Evolutionary conservation across 306 rosid genomes (phyloP).

Genomic region (Erythrophleum fordii): DNA sequence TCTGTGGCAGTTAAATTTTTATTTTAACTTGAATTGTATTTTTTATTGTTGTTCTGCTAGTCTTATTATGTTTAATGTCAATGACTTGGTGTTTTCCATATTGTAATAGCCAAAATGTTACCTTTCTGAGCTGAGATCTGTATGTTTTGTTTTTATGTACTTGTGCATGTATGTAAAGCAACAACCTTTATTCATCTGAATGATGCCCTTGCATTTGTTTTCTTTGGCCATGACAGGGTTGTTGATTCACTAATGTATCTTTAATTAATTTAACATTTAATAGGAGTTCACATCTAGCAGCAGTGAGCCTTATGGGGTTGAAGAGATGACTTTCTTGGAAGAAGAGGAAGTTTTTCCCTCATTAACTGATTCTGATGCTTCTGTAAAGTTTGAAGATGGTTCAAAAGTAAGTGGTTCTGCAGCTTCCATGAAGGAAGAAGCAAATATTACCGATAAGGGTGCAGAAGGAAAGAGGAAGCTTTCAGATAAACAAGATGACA

Average conservation of each 20-base stretch:
- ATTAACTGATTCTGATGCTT: slow-evolving; percentile 51
- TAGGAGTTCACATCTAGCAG: slow-evolving; percentile 57
- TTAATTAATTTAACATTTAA: slow-evolving; percentile 38
- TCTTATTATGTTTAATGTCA: slow-evolving; percentile 13
- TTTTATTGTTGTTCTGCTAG: slow-evolving; percentile 7
- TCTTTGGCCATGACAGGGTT: slow-evolving; percentile 21
- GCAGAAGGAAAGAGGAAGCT: slow-evolving; percentile 74
- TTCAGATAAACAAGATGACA: slow-evolving; percentile 56
- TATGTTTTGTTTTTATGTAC: neutral
- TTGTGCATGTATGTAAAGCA: slow-evolving; percentile 2
- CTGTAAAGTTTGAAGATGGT: slow-evolving; percentile 51
- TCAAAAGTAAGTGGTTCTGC: slow-evolving; percentile 44
- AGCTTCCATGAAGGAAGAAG: slow-evolving; percentile 50
- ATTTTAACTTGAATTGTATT: neutral
- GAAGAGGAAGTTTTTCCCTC: slow-evolving; percentile 84
- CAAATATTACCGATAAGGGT: slow-evolving; percentile 34
- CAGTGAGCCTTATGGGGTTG: slow-evolving; percentile 57
- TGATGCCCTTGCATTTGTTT: slow-evolving; percentile 23
- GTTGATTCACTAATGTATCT: slow-evolving; percentile 22
- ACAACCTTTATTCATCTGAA: slow-evolving; percentile 23
- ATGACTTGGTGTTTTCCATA: slow-evolving; percentile 12
- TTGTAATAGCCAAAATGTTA: slow-evolving; percentile 5
- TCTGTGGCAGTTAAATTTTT: neutral
- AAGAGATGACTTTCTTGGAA: slow-evolving; percentile 83
- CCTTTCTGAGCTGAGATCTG: slow-evolving; percentile 22